Percentiles rank a stretch among this genome's conserved stretches.
These are phyloP conservation scores for Solanum etuberosum DNA, from an alignment of 257 asterid species.

Conservation along the genomic window DNA sequence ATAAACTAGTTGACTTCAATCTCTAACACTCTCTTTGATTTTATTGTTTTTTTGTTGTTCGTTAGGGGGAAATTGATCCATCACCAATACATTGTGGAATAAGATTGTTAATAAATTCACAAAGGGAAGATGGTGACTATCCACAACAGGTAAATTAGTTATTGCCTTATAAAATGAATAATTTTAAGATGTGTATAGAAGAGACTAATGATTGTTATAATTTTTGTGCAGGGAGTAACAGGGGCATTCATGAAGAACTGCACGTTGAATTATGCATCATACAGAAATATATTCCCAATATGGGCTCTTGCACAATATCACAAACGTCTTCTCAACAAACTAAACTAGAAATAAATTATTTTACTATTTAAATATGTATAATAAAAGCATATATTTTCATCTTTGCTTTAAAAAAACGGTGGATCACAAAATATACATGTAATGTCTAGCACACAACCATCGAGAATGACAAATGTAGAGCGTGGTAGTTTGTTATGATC, in stretches of 20 bases:
- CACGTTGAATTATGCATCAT: constrained; percentile 25
- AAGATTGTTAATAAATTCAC: constrained; percentile 31
- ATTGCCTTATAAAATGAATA: neutral
- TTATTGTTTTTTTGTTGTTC: neutral
- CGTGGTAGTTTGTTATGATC: too few relatives aligned
- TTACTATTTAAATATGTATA: neutral
- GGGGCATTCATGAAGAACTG: constrained; percentile 33
- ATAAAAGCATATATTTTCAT: neutral
- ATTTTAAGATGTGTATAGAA: too few relatives aligned
- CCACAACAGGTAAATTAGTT: constrained; percentile 37
- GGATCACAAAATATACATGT: neutral
- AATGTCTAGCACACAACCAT: too few relatives aligned
- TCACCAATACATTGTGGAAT: constrained; percentile 33
- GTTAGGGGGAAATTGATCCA: constrained; percentile 25
- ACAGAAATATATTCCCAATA: constrained; percentile 33
- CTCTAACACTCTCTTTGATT: neutral
- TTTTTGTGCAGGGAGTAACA: constrained; percentile 22
- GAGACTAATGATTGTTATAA: too few relatives aligned
- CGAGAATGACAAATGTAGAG: too few relatives aligned
- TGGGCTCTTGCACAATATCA: constrained; percentile 41
- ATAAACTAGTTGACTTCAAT: neutral
- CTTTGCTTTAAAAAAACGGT: neutral
- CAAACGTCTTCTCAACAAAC: constrained; percentile 1
- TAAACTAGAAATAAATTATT: neutral
- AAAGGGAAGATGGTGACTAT: constrained; percentile 34